Percentiles rank a stretch among this genome's conserved stretches.
These are phyloP conservation scores for Dovyalis caffra DNA, from an alignment of 345 rosid species.

Conservation along the genomic window DNA sequence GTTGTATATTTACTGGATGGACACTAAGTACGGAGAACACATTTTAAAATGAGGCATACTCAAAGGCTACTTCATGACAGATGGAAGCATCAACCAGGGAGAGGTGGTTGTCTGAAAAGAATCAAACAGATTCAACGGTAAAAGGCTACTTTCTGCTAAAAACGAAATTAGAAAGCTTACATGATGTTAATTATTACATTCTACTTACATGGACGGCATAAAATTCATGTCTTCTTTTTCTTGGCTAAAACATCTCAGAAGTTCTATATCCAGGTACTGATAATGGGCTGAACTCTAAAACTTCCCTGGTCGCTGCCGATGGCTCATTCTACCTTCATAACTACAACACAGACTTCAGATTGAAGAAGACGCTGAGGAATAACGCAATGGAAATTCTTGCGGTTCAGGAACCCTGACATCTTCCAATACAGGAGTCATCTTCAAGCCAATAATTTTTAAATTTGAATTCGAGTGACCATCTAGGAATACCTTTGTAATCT, in stretches of 20 bases:
- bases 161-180: too few species aligned
- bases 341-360: not conserved
- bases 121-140: too few species aligned
- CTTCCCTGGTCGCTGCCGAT: not conserved
- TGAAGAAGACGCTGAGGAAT: conserved; percentile 17
- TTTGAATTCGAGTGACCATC: conserved; percentile 68
- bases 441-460: conserved; percentile 64
- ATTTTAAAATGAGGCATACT: conserved; percentile 4
- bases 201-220: not conserved
- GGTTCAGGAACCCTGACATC: conserved; percentile 21
- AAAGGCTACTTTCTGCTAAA: too few species aligned
- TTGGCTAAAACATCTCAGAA: not conserved
- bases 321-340: not conserved
- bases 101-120: not conserved
- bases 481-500: conserved; percentile 66
- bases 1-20: too few species aligned
- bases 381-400: conserved; percentile 26
- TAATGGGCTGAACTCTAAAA: not conserved
- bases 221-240: not conserved
- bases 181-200: not conserved
- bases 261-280: too few species aligned
- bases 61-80: conserved; percentile 12
- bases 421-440: conserved; percentile 51
- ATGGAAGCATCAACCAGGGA: not conserved
- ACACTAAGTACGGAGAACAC: too few species aligned